Conservation (phyloP, 345 rosid genomes). For the Crucihimalaya himalaica region DNA sequence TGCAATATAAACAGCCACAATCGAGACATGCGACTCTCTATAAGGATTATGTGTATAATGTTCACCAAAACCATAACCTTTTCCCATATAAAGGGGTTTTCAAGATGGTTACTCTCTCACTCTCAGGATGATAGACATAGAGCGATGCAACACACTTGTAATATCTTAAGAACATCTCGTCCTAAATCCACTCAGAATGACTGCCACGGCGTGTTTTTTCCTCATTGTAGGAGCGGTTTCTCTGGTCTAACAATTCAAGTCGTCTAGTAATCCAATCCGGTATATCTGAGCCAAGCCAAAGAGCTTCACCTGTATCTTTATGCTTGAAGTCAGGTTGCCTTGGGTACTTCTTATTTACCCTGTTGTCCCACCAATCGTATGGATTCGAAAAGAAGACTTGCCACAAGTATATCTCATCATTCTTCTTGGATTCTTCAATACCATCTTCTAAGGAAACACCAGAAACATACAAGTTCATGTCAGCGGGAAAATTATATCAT, state of each 20-base stretch:
- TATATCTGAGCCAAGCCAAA: constrained; percentile 56
- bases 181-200: constrained; percentile 53
- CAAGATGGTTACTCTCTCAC: not conserved
- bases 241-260: constrained; percentile 59
- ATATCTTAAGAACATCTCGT: constrained; percentile 18
- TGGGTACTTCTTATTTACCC: constrained; percentile 54
- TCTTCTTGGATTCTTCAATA: constrained; percentile 30
- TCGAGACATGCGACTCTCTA: not conserved
- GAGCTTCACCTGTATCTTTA: constrained; percentile 68
- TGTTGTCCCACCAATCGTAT: constrained; percentile 84
- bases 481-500: not conserved
- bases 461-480: constrained; percentile 21
- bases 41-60: not conserved
- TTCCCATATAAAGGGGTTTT: not conserved
- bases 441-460: constrained; percentile 16
- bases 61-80: not conserved
- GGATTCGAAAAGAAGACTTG: constrained; percentile 70
- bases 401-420: constrained; percentile 59
- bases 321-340: constrained; percentile 72
- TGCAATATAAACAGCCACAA: not conserved
- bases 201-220: constrained; percentile 20
- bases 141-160: constrained; percentile 4
- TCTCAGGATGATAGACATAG: not conserved
- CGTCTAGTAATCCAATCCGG: constrained; percentile 73
- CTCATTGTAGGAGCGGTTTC: constrained; percentile 28